Evolutionary conservation across 106 monocot genomes (phyloP).

Genomic region (Platanthera guangdongensis): DNA sequence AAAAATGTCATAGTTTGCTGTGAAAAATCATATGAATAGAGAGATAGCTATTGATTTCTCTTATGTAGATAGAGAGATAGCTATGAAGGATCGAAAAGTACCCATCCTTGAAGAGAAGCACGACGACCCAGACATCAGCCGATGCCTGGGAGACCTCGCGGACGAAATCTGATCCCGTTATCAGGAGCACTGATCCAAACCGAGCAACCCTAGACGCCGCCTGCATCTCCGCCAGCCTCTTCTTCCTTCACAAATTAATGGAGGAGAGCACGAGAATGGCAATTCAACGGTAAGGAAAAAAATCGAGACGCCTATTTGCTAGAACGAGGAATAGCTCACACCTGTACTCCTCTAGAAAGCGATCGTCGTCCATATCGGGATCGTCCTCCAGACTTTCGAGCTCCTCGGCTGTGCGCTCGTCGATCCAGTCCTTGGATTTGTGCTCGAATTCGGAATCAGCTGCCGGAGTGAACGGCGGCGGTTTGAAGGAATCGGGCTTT

Average conservation of each 20-base stretch:
- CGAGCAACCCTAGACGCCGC: constrained; percentile 43
- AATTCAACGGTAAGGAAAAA: not conserved
- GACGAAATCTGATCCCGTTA: constrained; percentile 55
- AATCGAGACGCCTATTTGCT: not conserved
- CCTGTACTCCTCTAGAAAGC: constrained; percentile 93
- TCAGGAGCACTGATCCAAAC: constrained; percentile 49
- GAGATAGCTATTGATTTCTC: no score
- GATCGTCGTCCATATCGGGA: constrained; percentile 65
- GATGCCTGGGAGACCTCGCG: constrained; percentile 61
- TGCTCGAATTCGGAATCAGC: constrained; percentile 42
- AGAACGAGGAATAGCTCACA: constrained; percentile 1
- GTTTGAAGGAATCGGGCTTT: constrained; percentile 78
- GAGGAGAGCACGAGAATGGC: not conserved
- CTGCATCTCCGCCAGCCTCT: constrained; percentile 69
- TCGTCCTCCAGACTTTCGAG: constrained; percentile 88
- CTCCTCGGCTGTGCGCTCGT: constrained; percentile 64
- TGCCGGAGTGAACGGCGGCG: constrained; percentile 51
- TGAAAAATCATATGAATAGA: no score
- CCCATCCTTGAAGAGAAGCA: constrained; percentile 66
- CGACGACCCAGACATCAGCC: constrained; percentile 59
- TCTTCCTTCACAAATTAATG: constrained; percentile 43
- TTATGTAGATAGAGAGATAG: no score
- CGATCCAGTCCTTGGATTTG: constrained; percentile 75
- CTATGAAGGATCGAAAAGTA: constrained; percentile 5
- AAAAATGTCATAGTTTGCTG: no score